Evolutionary conservation across 768 basidiomycete species (phyloP).

Genomic region (Lentinula lateritia): DNA sequence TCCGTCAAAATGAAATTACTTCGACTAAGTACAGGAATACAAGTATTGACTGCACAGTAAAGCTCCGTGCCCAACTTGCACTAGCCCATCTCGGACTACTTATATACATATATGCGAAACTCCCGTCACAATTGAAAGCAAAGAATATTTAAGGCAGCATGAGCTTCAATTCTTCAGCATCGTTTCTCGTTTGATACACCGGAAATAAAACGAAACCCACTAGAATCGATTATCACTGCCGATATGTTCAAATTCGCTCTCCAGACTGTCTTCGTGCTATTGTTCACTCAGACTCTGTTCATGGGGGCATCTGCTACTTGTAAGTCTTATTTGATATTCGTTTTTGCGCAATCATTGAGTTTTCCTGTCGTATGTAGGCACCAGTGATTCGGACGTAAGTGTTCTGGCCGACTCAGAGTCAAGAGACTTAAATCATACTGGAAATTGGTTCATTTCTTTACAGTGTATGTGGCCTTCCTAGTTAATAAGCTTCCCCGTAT

Average conservation of each 20-base stretch:
- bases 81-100: too few species aligned
- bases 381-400: neutral
- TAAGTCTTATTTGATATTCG: neutral
- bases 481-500: neutral
- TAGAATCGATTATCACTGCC: neutral
- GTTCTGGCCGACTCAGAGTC: neutral
- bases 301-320: neutral
- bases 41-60: too few species aligned
- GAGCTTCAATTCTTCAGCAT: neutral
- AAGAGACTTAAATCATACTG: neutral
- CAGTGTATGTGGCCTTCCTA: neutral
- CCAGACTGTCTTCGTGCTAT: neutral
- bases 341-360: too few species aligned
- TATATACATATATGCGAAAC: neutral
- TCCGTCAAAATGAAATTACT: neutral
- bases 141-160: neutral
- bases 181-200: neutral
- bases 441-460: neutral
- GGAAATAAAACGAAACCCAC: neutral
- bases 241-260: neutral
- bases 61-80: too few species aligned
- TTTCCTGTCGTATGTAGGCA: neutral
- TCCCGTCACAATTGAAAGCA: neutral
- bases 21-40: neutral
- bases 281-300: neutral